phyloP scores from a whole-genome alignment of 805 yeast genomes.

The Candida lessepsii region DNA sequence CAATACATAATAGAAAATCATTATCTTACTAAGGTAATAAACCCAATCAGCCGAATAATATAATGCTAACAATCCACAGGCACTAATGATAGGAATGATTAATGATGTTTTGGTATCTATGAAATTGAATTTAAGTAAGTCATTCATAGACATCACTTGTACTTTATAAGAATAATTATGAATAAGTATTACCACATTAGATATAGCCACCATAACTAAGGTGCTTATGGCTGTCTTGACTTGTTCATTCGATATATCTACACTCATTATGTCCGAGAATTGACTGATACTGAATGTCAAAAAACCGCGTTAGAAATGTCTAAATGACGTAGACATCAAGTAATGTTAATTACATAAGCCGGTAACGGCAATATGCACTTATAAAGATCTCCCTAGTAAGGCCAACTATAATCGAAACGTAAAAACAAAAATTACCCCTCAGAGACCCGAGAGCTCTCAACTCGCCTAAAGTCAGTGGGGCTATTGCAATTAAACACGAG shows the following conservation, averaged over 20 bases:
- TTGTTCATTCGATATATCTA: not conserved
- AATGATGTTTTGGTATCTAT: not conserved
- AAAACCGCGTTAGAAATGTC: not conserved
- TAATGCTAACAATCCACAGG: not conserved
- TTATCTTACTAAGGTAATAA: not conserved
- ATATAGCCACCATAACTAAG: not conserved
- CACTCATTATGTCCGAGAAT: no score
- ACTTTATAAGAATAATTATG: conserved; percentile 1
- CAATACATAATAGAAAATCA: not conserved
- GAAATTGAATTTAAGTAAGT: not conserved
- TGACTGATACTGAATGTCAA: no score
- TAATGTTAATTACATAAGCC: no score
- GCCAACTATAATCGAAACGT: no score
- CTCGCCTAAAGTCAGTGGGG: no score
- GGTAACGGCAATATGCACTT: no score
- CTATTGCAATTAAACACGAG: no score
- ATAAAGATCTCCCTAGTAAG: no score
- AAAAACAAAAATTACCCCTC: no score
- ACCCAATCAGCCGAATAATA: conserved; percentile 4
- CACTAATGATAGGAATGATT: conserved; percentile 1
- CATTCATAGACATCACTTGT: conserved; percentile 1
- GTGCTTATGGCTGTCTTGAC: not conserved
- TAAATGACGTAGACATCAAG: no score
- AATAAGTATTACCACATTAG: not conserved
- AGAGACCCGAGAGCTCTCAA: no score